A percentile compares a stretch with the other conserved stretches of the same genome.
Evolutionary conservation across 2,329 filamentous ascomycete genomes (phyloP).

Genomic region (Phaeosphaeria sp.): DNA sequence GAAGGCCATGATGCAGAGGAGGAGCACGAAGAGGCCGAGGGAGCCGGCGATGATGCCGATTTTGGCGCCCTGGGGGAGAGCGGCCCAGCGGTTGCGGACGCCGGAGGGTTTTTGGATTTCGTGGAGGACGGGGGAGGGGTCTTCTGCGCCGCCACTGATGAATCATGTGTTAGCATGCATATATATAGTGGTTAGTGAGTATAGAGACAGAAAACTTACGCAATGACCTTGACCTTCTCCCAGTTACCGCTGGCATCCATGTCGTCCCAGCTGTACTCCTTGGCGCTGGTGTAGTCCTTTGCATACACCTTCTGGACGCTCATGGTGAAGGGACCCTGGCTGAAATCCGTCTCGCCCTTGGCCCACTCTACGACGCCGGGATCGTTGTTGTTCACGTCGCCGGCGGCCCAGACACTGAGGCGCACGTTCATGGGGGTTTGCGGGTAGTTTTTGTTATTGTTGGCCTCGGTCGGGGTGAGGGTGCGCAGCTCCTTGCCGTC

Average conservation of each 20-base stretch:
- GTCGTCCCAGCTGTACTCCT: conserved; percentile 67
- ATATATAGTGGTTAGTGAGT: conserved; percentile 16
- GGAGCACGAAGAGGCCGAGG: conserved; percentile 34
- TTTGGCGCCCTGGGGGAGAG: conserved; percentile 41
- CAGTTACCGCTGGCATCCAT: conserved; percentile 23
- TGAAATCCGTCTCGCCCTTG: conserved; percentile 72
- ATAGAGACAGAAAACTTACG: no score
- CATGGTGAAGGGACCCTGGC: conserved; percentile 74
- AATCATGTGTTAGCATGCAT: neutral
- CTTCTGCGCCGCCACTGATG: conserved; percentile 41
- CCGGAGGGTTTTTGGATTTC: conserved; percentile 46
- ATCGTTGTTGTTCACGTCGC: conserved; percentile 54
- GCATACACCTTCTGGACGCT: conserved; percentile 69
- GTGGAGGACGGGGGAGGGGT: conserved; percentile 32
- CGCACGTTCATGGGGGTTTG: conserved; percentile 77
- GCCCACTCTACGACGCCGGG: conserved; percentile 60
- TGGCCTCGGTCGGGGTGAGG: conserved; percentile 65
- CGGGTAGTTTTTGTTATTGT: conserved; percentile 67
- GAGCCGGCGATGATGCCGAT: conserved; percentile 44
- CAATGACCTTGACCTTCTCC: conserved; percentile 59
- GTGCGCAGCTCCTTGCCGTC: conserved; percentile 68
- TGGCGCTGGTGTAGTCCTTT: conserved; percentile 64
- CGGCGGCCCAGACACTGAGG: conserved; percentile 72
- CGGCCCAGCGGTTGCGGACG: conserved; percentile 43
- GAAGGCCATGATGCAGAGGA: conserved; percentile 38